Base-by-base conservation (phyloP, 2,329 filamentous ascomycete genomes). In the Biscogniauxia mediterranea region DNA sequence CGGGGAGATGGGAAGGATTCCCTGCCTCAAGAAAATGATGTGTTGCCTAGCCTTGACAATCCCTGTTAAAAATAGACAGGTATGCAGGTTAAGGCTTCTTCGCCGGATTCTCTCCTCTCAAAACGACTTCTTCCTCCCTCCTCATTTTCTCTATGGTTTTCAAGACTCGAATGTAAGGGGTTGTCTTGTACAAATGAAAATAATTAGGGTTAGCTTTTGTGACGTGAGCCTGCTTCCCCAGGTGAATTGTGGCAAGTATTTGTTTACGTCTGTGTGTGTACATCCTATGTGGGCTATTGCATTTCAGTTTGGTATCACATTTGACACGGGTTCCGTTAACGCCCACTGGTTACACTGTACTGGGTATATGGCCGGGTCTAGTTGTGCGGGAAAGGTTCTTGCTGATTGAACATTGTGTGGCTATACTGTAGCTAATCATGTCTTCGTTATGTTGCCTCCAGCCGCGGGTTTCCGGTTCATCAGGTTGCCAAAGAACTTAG, bases 401-500 rank as follows among this genome's bases (percentile, higher is more conserved):
- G 32, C 21, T 56, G n/a, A 50, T 9, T 26, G 55, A 50, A 28
- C 6, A 23, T 28, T 23, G 32, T 46, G 9, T 17, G 21, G 25
- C 26, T 28, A 25, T 46, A 46, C 38, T 9, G 11, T 46, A 46
- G 38, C 19, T 21, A 25, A 56, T 68, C 60, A 70, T 23, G 66
- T 67, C 59, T 70, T 68, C 7, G 64, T 64, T 5, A 65, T 54
- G 38, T 61, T 23, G 3, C 68, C 69, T 15, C 66, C 68, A 20
- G 70, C 63, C 3, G 66, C 65, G 1, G 74, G 73, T 65, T 83
- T 82, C 64, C 82, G 79, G 67, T 85, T 85, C 83, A 87, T 86
- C 63, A 87, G 72, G 38, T 81, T 82, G 60, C 80, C 80, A 68
- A 87, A 87, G 74, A 87, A 87, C 64, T 80, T 84, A 65, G 85